Evolutionary conservation across 345 rosid genomes (phyloP).

Genomic region (Cardiospermum halicacabum): DNA sequence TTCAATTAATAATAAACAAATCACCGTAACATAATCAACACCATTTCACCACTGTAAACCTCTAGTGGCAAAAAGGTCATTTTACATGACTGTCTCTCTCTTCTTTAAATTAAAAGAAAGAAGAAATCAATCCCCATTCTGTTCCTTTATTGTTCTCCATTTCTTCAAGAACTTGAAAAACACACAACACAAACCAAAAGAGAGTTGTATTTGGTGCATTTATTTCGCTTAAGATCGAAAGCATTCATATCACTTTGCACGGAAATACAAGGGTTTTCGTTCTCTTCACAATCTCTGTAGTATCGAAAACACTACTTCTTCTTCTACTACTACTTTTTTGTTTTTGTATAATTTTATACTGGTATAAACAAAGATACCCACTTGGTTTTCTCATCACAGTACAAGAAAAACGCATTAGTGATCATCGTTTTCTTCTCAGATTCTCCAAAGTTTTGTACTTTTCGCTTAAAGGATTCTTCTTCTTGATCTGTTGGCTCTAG

Average conservation of each 20-base stretch:
- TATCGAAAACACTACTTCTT: not conserved
- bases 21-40: not conserved
- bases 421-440: slow-evolving; percentile 23
- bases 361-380: not conserved
- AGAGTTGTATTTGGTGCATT: not conserved
- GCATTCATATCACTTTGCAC: slow-evolving; percentile 1
- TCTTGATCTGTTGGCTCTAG: slow-evolving; percentile 17
- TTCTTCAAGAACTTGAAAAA: slow-evolving; percentile 5
- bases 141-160: not conserved
- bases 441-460: slow-evolving; percentile 21
- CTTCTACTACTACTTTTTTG: too few relatives aligned
- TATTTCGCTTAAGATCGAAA: slow-evolving; percentile 20
- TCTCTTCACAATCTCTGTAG: not conserved
- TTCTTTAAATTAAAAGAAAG: not conserved
- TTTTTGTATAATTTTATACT: too few relatives aligned
- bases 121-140: not conserved
- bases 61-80: slow-evolving; percentile 16
- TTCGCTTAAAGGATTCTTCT: not conserved
- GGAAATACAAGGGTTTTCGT: slow-evolving; percentile 1
- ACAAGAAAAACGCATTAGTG: slow-evolving; percentile 3
- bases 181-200: slow-evolving; percentile 1
- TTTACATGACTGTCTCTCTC: slow-evolving; percentile 11
- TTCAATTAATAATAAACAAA: not conserved
- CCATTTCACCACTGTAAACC: not conserved
- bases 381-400: not conserved